These are phyloP conservation scores for Gossypium raimondii DNA, from an alignment of 345 rosid species.

Conservation along the genomic window DNA sequence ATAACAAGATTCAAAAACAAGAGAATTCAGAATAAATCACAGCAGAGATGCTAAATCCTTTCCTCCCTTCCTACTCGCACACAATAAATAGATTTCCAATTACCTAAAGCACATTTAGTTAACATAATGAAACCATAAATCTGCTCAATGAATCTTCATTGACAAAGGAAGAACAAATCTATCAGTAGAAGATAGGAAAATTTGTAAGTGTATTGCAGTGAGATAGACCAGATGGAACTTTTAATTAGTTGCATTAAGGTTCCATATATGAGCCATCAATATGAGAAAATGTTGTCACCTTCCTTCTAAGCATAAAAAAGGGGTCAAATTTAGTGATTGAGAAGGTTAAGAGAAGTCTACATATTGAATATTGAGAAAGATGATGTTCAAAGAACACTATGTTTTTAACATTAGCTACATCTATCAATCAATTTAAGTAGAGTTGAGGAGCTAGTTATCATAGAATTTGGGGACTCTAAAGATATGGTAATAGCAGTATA, in stretches of 20 bases:
- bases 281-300: background rate
- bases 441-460: background rate
- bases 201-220: background rate
- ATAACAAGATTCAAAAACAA: background rate
- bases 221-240: background rate
- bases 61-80: background rate
- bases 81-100: background rate
- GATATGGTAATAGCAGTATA: background rate
- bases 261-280: background rate
- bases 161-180: background rate
- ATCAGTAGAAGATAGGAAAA: background rate
- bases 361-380: background rate
- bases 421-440: background rate
- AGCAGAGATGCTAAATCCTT: background rate
- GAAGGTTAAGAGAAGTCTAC: background rate
- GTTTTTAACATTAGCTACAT: background rate
- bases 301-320: background rate
- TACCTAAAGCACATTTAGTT: background rate
- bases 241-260: background rate
- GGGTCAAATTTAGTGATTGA: background rate
- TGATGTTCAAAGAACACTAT: background rate
- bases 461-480: conserved; percentile 3
- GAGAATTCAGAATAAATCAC: background rate
- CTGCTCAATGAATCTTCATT: background rate
- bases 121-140: background rate